Percentiles rank a stretch among this genome's conserved stretches.
Evolutionary conservation across 306 rosid species (phyloP).

Genomic region (Castanopsis chinensis): DNA sequence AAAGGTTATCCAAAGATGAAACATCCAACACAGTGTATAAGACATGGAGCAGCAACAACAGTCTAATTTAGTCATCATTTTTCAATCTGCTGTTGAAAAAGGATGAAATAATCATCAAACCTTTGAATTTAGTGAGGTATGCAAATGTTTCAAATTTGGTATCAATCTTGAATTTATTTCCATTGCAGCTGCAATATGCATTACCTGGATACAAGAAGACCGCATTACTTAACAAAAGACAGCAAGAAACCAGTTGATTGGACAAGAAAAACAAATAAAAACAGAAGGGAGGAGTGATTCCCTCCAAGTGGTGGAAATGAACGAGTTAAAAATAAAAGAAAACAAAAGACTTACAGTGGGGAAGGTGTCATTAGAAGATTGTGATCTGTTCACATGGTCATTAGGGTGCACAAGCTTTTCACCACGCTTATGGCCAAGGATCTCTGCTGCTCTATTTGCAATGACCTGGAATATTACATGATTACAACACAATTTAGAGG

Average conservation of each 20-base stretch:
- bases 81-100: neutral
- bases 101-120: slow-evolving; percentile 41
- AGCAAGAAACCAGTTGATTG: neutral
- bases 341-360: slow-evolving; percentile 70
- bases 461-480: slow-evolving; percentile 57
- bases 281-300: slow-evolving; percentile 1
- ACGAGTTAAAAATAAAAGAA: neutral
- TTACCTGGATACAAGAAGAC: slow-evolving; percentile 55
- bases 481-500: neutral
- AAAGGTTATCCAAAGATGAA: neutral
- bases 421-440: slow-evolving; percentile 91
- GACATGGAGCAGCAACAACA: neutral
- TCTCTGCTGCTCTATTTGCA: slow-evolving; percentile 96
- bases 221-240: neutral
- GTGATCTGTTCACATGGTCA: slow-evolving; percentile 98
- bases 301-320: neutral
- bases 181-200: slow-evolving; percentile 93
- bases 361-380: slow-evolving; percentile 95
- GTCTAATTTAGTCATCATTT: slow-evolving; percentile 1
- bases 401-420: slow-evolving; percentile 93
- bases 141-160: slow-evolving; percentile 77
- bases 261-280: slow-evolving; percentile 3
- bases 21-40: neutral
- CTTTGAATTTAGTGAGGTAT: slow-evolving; percentile 68
- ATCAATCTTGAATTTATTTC: slow-evolving; percentile 80